phyloP scores from a whole-genome alignment of 805 yeast genomes.

The Diddensiella santjacobensis region DNA sequence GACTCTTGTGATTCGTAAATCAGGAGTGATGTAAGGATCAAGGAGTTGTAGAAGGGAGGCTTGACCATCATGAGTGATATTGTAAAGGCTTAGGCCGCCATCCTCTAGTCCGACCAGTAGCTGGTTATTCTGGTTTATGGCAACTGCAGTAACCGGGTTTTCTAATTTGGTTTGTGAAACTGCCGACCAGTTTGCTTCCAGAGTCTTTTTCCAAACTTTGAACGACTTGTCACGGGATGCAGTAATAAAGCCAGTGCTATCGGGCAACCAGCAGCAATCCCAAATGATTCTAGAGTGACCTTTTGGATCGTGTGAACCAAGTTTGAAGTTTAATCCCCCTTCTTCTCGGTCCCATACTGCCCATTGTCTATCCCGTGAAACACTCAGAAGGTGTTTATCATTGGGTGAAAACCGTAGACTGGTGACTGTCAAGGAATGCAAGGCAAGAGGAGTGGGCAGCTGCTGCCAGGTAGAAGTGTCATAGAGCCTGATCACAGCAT shows the following conservation, averaged over 20 bases:
- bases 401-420: conserved; percentile 71
- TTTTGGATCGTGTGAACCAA: conserved; percentile 47
- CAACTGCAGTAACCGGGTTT: conserved; percentile 66
- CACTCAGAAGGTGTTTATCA: conserved; percentile 62
- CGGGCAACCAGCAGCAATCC: conserved; percentile 88
- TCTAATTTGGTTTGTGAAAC: conserved; percentile 43
- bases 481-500: conserved; percentile 81
- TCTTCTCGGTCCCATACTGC: conserved; percentile 59
- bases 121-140: conserved; percentile 35
- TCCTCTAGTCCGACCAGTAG: conserved; percentile 68
- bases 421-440: conserved; percentile 84
- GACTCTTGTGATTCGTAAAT: conserved; percentile 57
- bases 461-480: conserved; percentile 59
- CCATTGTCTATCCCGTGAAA: conserved; percentile 85
- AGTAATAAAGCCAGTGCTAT: conserved; percentile 54
- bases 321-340: conserved; percentile 37
- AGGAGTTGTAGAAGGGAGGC: conserved; percentile 36
- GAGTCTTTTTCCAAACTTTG: conserved; percentile 59
- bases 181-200: conserved; percentile 34
- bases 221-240: conserved; percentile 82
- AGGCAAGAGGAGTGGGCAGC: conserved; percentile 51
- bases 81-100: conserved; percentile 53
- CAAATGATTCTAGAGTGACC: conserved; percentile 92
- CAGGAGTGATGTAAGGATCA: conserved; percentile 48
- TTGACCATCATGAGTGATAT: conserved; percentile 31